phyloP scores from a whole-genome alignment of 805 yeast species.

The Priceomyces castillae region DNA sequence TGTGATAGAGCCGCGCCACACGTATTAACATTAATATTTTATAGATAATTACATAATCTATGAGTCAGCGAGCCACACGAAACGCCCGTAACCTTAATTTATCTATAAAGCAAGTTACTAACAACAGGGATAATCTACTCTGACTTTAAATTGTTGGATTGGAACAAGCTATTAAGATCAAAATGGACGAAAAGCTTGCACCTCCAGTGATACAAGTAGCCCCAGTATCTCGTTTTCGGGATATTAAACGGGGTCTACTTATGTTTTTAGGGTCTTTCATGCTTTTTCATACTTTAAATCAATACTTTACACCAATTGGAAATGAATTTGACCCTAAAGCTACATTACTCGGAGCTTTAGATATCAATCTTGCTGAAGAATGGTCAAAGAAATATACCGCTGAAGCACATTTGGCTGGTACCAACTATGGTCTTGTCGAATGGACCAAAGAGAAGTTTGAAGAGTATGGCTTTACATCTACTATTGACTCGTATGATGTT shows the following conservation, averaged over 20 bases:
- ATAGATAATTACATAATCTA: too few relatives aligned
- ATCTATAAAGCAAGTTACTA: too few relatives aligned
- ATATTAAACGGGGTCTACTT: too few relatives aligned
- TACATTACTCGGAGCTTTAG: constrained; percentile 25
- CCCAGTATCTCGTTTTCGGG: too few relatives aligned
- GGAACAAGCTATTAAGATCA: background rate
- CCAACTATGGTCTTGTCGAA: constrained; percentile 41
- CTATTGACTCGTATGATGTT: constrained; percentile 54
- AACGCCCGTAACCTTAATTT: too few relatives aligned
- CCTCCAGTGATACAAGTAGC: background rate
- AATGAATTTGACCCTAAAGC: constrained; percentile 2
- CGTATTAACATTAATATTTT: too few relatives aligned
- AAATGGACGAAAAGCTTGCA: background rate
- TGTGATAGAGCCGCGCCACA: too few relatives aligned
- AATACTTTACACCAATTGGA: background rate
- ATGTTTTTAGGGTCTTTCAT: too few relatives aligned
- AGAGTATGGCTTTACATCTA: constrained; percentile 50
- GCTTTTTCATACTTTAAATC: background rate
- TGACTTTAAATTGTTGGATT: background rate
- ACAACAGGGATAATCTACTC: too few relatives aligned
- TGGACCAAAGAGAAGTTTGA: constrained; percentile 51
- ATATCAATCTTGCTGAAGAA: constrained; percentile 38
- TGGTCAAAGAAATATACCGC: constrained; percentile 42
- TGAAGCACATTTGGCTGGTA: constrained; percentile 48
- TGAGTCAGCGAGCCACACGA: too few relatives aligned